phyloP scores from a whole-genome alignment of 495 filamentous ascomycete species.

The Neurospora cerealis region DNA sequence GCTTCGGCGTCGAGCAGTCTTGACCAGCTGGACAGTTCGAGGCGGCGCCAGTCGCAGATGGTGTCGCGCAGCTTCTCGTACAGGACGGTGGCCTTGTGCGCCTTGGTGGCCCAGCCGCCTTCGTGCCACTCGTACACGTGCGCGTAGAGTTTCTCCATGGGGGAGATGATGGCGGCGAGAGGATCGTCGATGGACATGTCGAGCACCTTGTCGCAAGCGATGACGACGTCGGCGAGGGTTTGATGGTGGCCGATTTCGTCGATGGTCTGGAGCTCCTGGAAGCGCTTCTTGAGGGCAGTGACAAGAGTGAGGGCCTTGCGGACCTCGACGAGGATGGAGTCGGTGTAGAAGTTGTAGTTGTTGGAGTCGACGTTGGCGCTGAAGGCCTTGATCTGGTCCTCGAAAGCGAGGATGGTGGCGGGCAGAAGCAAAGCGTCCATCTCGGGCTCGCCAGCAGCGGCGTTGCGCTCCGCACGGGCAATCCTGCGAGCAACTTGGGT shows the following conservation, averaged over 20 bases:
- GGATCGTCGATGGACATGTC: slow-evolving; percentile 73
- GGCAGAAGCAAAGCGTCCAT: slow-evolving; percentile 47
- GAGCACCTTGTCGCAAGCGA: slow-evolving; percentile 61
- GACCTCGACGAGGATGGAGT: slow-evolving; percentile 64
- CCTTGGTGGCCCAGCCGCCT: slow-evolving; percentile 65
- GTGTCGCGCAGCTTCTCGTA: slow-evolving; percentile 67
- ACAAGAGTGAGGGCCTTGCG: slow-evolving; percentile 58
- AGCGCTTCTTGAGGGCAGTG: slow-evolving; percentile 54
- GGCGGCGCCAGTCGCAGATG: slow-evolving; percentile 75
- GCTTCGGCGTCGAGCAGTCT: slow-evolving; percentile 80
- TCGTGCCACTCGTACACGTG: slow-evolving; percentile 87
- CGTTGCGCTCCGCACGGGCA: slow-evolving; percentile 15
- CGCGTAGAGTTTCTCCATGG: slow-evolving; percentile 72
- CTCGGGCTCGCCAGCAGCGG: slow-evolving; percentile 21
- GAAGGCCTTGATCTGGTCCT: slow-evolving; percentile 46
- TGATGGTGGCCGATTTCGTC: slow-evolving; percentile 50
- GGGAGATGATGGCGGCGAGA: slow-evolving; percentile 71
- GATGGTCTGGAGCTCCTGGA: slow-evolving; percentile 53
- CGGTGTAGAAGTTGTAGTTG: slow-evolving; percentile 81
- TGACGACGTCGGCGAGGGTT: slow-evolving; percentile 61
- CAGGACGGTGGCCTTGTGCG: slow-evolving; percentile 54
- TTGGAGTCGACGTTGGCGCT: slow-evolving; percentile 20
- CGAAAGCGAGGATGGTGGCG: slow-evolving; percentile 53
- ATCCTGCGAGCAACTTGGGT: slow-evolving; percentile 27
- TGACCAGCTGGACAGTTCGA: slow-evolving; percentile 88